A percentile compares a stretch with the other conserved stretches of the same genome.
These are phyloP conservation scores for Alternaria ethzedia DNA, from an alignment of 2,329 filamentous ascomycete species.

Conservation along the genomic window DNA sequence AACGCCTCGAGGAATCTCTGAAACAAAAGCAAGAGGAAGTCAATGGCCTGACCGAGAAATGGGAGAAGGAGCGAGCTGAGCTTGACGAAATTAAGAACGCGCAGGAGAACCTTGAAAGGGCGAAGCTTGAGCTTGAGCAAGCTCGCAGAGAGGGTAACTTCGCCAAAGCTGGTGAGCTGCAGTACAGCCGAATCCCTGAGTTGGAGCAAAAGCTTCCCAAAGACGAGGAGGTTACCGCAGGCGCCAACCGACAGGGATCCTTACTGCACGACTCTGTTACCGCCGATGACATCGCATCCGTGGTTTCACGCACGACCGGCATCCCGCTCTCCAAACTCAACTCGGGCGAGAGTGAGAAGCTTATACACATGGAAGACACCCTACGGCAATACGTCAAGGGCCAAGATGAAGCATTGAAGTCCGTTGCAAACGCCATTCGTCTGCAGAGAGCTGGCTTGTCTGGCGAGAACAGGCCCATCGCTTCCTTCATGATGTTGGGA, in stretches of 20 bases:
- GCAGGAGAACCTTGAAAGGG: constrained; percentile 87
- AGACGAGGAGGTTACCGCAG: constrained; percentile 61
- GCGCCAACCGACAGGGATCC: constrained; percentile 54
- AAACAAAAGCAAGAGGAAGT: constrained; percentile 79
- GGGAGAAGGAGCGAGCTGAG: constrained; percentile 87
- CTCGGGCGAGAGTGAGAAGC: constrained; percentile 89
- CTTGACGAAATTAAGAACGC: constrained; percentile 86
- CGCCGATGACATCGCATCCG: constrained; percentile 88
- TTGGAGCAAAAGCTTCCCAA: constrained; percentile 81
- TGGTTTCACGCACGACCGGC: constrained; percentile 89
- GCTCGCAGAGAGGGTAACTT: constrained; percentile 90
- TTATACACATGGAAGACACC: constrained; percentile 94
- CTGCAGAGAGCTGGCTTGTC: constrained; percentile 92
- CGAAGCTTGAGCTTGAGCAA: constrained; percentile 82
- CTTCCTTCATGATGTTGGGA: constrained; percentile 96
- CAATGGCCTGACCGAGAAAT: constrained; percentile 75
- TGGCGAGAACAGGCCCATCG: constrained; percentile 87
- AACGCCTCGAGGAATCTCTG: constrained; percentile 80
- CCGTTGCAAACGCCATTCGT: constrained; percentile 90
- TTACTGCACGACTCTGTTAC: constrained; percentile 95
- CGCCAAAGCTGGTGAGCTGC: constrained; percentile 84
- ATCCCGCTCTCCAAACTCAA: constrained; percentile 94
- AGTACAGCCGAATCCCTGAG: constrained; percentile 84
- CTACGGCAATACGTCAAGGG: constrained; percentile 84
- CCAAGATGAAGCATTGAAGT: constrained; percentile 90